Base-by-base conservation (phyloP, 2,329 filamentous ascomycete genomes). In the Pestalotiopsis sp. region DNA sequence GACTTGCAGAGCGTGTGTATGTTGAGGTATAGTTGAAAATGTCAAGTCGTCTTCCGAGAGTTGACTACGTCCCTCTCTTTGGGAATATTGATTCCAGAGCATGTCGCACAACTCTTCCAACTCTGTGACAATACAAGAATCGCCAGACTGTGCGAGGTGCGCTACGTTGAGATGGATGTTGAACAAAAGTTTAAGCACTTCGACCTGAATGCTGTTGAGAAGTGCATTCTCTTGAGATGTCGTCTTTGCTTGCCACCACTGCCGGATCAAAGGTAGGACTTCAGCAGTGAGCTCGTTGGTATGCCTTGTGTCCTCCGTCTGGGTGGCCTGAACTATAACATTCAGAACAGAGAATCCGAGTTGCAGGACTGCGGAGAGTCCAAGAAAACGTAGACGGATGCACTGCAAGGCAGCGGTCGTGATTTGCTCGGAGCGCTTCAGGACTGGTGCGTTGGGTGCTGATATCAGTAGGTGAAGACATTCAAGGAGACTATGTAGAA, bases 21-120 rank as follows among this genome's bases (percentile, higher is more conserved):
- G 76, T 76, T 83, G 75, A 75, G 77, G 73, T 75, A 85, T 77
- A 73, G 83, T 73, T 61, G 85, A 76, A 71, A 93, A 92, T 0
- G 85, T 82, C 31, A 98, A 77, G 74, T 98, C 93, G 70, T 93
- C 90, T n/a, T 97, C 81, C 71, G 94, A 92, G 12, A 98, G 84
- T 49, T 91, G 88, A 62, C 93, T 90, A 69, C 89, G 89, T 62
- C 92, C 90, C 45, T 89, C 85, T 70, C 94, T 87, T 71, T 85
- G 90, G 4, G 89, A 85, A 79, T 98, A 98, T 75, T 98, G 95
- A 9, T 82, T 82, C 83, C 91, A 92, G n/a, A 99, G 81, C 4
- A 87, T 84, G 59, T 94, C 91, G 41, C 90, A 77, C 2, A 98
- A 79, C n/a, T 87, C 87, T 71, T 91, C 88, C 5, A 97, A 67